phyloP scores from a whole-genome alignment of 2,329 filamentous ascomycete genomes.

The Fonsecaea multimorphosa region DNA sequence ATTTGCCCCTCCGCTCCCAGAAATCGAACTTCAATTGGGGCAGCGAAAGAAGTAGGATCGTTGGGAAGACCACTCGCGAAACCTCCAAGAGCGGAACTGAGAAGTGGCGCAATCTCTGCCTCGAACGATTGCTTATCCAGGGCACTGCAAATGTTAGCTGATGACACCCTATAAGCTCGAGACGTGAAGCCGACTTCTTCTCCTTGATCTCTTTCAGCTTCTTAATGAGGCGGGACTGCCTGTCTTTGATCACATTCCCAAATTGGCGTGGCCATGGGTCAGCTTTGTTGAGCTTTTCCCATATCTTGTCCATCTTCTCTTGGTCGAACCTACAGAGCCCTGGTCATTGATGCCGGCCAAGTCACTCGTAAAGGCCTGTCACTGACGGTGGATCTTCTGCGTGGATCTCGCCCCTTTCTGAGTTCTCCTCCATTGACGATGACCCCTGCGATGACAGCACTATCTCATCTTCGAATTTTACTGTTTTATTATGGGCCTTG shows the following conservation, averaged over 20 bases:
- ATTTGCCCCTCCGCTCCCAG: slow-evolving; percentile 30
- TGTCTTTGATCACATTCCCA: slow-evolving; percentile 16
- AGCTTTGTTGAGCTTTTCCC: slow-evolving; percentile 28
- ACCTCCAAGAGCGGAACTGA: slow-evolving; percentile 22
- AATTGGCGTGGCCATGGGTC: slow-evolving; percentile 31
- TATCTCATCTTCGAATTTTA: slow-evolving; percentile 7
- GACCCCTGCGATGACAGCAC: slow-evolving; percentile 11
- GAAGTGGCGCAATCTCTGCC: slow-evolving; percentile 26
- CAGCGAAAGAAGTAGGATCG: not conserved
- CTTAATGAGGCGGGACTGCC: slow-evolving; percentile 15
- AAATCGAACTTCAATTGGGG: slow-evolving; percentile 21
- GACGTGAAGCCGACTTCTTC: slow-evolving; percentile 18
- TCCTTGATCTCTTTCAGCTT: slow-evolving; percentile 26
- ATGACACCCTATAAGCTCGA: not conserved
- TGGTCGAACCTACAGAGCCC: slow-evolving; percentile 21
- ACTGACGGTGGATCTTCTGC: slow-evolving; percentile 11
- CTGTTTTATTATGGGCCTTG: slow-evolving; percentile 12
- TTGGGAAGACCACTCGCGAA: slow-evolving; percentile 7
- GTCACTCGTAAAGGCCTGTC: too few species aligned
- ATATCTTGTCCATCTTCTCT: slow-evolving; percentile 28
- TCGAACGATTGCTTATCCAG: slow-evolving; percentile 22
- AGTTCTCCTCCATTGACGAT: not conserved
- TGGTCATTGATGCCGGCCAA: not conserved
- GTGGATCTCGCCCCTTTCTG: not conserved
- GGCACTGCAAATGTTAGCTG: slow-evolving; percentile 9